phyloP scores from a whole-genome alignment of 306 rosid genomes.

The Senna tora region DNA sequence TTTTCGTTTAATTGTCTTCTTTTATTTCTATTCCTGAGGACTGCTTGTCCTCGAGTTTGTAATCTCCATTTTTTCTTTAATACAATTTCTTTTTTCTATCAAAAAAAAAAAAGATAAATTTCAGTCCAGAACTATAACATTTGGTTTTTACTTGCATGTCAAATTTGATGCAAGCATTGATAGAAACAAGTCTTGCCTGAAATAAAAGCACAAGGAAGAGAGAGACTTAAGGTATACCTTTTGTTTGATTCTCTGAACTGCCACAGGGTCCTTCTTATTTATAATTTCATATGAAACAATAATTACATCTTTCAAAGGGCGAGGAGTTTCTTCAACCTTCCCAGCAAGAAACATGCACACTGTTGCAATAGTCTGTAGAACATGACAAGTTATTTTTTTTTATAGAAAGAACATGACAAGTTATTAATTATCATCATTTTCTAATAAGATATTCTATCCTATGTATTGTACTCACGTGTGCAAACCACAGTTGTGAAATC shows the following conservation, averaged over 20 bases:
- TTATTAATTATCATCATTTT: constrained; percentile 31
- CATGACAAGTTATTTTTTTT: too few species aligned
- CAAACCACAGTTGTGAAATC: constrained; percentile 4
- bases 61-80: too few species aligned
- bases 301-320: constrained; percentile 93
- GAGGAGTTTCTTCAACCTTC: constrained; percentile 98
- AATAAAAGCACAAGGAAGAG: neutral
- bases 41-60: too few species aligned
- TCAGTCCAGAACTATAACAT: too few species aligned
- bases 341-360: constrained; percentile 99
- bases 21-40: too few species aligned
- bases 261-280: constrained; percentile 87
- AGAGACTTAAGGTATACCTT: constrained; percentile 58
- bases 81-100: too few species aligned
- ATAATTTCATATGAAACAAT: constrained; percentile 90
- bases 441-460: constrained; percentile 28
- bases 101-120: neutral
- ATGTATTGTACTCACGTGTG: constrained; percentile 5
- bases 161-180: neutral
- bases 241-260: constrained; percentile 85
- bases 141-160: too few species aligned
- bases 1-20: too few species aligned
- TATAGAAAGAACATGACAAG: too few species aligned
- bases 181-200: constrained; percentile 31
- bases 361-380: constrained; percentile 86